Conservation (phyloP, 2,329 filamentous ascomycete genomes). For the Penicillium sp. region DNA sequence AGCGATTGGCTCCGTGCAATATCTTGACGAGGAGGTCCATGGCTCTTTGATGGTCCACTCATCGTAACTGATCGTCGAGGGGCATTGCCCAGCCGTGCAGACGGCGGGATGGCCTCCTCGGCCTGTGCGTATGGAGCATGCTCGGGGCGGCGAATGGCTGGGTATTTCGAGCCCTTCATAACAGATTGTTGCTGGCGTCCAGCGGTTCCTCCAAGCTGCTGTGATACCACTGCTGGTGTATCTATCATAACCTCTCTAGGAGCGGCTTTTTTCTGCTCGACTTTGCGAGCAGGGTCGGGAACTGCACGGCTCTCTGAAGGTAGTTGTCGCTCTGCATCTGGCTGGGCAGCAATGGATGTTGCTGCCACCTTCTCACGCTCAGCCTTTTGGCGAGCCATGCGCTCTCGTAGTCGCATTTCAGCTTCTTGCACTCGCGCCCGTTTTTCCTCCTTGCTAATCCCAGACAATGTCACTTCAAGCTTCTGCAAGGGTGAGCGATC, state of each 20-base stretch:
- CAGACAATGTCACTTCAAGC: conserved; percentile 86
- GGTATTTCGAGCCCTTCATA: conserved; percentile 23
- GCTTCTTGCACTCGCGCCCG: conserved; percentile 82
- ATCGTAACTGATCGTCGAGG: conserved; percentile 34
- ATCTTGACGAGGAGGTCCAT: not conserved
- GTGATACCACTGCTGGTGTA: conserved; percentile 10
- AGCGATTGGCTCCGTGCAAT: conserved; percentile 17
- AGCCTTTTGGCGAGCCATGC: conserved; percentile 37
- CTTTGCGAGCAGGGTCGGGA: conserved; percentile 4
- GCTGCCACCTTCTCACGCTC: conserved; percentile 24
- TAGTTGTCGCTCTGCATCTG: conserved; percentile 7
- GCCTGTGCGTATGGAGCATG: conserved; percentile 27
- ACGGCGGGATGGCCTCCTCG: conserved; percentile 11
- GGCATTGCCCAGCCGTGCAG: conserved; percentile 25
- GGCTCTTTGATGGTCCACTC: conserved; percentile 20
- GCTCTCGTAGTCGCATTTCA: conserved; percentile 72
- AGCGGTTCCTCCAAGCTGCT: conserved; percentile 15
- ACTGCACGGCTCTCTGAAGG: conserved; percentile 13
- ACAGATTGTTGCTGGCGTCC: conserved; percentile 22
- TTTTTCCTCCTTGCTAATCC: conserved; percentile 95
- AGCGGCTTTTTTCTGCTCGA: conserved; percentile 1
- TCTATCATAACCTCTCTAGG: conserved; percentile 2
- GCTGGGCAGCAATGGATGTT: not conserved
- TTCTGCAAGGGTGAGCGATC: conserved; percentile 91
- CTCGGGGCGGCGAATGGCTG: conserved; percentile 19